phyloP scores from a whole-genome alignment of 768 basidiomycete genomes.

The Clitopilus passeckerianus region DNA sequence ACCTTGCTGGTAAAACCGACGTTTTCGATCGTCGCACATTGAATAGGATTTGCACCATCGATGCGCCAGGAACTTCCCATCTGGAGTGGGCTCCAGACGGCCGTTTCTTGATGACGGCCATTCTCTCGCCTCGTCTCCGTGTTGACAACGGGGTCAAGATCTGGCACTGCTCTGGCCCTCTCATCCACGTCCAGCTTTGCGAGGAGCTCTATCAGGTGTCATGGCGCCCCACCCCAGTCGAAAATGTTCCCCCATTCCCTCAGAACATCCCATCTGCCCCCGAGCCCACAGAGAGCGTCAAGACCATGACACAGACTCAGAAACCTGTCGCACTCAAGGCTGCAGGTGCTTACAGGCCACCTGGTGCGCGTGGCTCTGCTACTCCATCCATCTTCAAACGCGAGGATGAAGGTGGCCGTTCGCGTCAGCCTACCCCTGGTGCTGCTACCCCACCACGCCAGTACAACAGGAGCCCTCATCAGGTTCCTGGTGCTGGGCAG shows the following conservation, averaged over 20 bases:
- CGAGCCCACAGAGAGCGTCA: conserved; percentile 53
- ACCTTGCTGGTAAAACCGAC: conserved; percentile 91
- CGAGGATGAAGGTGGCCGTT: conserved; percentile 81
- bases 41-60: conserved; percentile 71
- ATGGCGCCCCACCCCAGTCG: conserved; percentile 76
- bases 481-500: conserved; percentile 35
- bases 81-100: conserved; percentile 97
- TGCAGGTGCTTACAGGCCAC: conserved; percentile 89
- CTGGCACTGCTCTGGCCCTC: conserved; percentile 86
- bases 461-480: conserved; percentile 54
- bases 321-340: conserved; percentile 61
- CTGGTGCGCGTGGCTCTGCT: conserved; percentile 84
- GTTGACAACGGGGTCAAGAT: conserved; percentile 98
- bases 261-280: conserved; percentile 65
- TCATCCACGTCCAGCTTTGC: conserved; percentile 76
- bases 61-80: conserved; percentile 89
- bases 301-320: conserved; percentile 37
- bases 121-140: conserved; percentile 89
- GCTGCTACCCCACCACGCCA: conserved; percentile 59
- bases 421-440: conserved; percentile 40
- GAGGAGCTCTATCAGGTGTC: conserved; percentile 90
- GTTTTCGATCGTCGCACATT: conserved; percentile 87
- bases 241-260: conserved; percentile 64
- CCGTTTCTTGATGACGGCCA: conserved; percentile 89
- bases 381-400: conserved; percentile 89